Evolutionary conservation across 1,284 basidiomycete genomes (phyloP).

Genomic region (Neonothopanus nambi): DNA sequence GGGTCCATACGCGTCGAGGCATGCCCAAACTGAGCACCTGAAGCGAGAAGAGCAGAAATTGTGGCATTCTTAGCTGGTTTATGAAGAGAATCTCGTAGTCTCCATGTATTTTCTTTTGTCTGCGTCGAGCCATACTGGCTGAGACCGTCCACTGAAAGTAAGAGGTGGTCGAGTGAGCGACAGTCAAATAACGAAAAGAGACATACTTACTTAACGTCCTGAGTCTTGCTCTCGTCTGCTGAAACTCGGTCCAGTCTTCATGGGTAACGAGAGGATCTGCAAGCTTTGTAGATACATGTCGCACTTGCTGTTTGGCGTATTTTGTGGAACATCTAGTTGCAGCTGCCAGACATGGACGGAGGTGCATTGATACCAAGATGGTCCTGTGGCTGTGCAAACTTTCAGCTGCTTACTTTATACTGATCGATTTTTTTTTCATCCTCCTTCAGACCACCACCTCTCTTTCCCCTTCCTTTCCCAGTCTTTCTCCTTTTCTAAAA

Average conservation of each 20-base stretch:
- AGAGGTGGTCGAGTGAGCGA: slow-evolving; percentile 18
- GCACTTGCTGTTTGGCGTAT: slow-evolving; percentile 30
- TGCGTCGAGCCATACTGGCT: slow-evolving; percentile 78
- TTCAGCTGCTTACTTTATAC: slow-evolving; percentile 23
- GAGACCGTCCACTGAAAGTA: slow-evolving; percentile 60
- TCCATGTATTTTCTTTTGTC: slow-evolving; percentile 69
- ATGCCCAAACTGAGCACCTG: slow-evolving; percentile 95
- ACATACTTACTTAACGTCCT: slow-evolving; percentile 51
- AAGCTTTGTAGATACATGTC: slow-evolving; percentile 31
- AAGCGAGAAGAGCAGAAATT: slow-evolving; percentile 87
- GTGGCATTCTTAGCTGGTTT: slow-evolving; percentile 71
- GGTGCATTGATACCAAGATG: slow-evolving; percentile 9
- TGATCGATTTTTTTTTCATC: slow-evolving; percentile 45
- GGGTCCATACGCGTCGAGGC: slow-evolving; percentile 80
- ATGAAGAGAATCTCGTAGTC: slow-evolving; percentile 72
- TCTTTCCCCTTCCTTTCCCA: slow-evolving; percentile 26
- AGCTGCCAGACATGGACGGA: slow-evolving; percentile 37
- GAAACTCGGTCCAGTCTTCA: slow-evolving; percentile 69
- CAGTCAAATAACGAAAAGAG: slow-evolving; percentile 12
- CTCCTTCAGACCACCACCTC: slow-evolving; percentile 29
- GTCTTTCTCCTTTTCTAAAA: slow-evolving; percentile 46
- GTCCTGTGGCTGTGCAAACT: slow-evolving; percentile 49
- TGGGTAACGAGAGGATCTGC: slow-evolving; percentile 41
- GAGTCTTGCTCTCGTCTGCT: slow-evolving; percentile 54
- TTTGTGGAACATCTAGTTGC: slow-evolving; percentile 30